These are phyloP conservation scores for Sphenostylis stenocarpa DNA, from an alignment of 306 rosid species.

Conservation along the genomic window DNA sequence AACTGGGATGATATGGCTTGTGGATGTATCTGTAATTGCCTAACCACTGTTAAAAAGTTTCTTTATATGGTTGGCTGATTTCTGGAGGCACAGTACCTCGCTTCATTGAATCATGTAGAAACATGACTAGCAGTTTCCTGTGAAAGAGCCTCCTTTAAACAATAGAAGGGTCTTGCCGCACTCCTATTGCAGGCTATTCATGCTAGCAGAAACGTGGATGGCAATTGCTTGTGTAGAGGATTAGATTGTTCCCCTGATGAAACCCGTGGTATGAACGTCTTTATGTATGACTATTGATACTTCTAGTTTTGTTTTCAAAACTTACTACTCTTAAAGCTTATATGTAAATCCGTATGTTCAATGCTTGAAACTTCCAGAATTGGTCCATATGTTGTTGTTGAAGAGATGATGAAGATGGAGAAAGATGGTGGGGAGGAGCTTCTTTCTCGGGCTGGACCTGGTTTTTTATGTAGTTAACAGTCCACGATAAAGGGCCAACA, in stretches of 20 bases:
- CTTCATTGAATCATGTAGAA: slow-evolving; percentile 85
- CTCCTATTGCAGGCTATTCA: slow-evolving; percentile 95
- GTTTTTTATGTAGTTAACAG: slow-evolving; percentile 55
- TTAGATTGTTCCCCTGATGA: slow-evolving; percentile 89
- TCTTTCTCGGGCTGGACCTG: slow-evolving; percentile 80
- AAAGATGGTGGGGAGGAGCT: slow-evolving; percentile 91
- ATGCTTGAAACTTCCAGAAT: slow-evolving; percentile 82
- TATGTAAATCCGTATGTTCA: slow-evolving; percentile 28
- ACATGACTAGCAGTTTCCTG: slow-evolving; percentile 78
- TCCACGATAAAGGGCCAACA: slow-evolving; percentile 1
- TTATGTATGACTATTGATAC: slow-evolving; percentile 27
- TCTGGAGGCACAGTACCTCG: no score
- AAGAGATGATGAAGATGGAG: slow-evolving; percentile 82
- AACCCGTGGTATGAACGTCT: slow-evolving; percentile 46
- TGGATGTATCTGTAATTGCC: neutral
- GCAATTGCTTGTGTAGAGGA: slow-evolving; percentile 84
- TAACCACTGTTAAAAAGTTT: no score
- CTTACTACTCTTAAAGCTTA: neutral
- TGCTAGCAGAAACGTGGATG: slow-evolving; percentile 70
- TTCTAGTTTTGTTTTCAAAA: slow-evolving; percentile 13
- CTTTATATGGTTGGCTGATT: no score
- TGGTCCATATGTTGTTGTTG: slow-evolving; percentile 54
- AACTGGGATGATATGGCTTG: neutral
- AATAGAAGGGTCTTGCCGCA: slow-evolving; percentile 86
- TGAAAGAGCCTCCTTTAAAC: slow-evolving; percentile 82